Percentiles rank a stretch among this genome's conserved stretches.
Conservation (phyloP, 2,329 filamentous ascomycete genomes). For the Aspergillus sp. region DNA sequence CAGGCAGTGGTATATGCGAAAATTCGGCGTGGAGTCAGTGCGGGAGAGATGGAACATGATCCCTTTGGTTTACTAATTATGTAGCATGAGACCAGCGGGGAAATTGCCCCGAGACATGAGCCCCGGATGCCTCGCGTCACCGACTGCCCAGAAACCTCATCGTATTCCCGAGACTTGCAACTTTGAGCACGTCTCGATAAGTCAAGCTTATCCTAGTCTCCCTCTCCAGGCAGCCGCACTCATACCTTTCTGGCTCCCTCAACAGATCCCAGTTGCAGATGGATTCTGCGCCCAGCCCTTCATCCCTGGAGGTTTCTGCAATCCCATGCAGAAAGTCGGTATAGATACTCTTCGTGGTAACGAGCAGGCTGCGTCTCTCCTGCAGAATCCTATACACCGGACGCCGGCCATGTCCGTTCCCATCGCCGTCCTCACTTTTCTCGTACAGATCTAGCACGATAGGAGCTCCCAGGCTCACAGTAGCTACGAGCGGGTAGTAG, state of each 20-base stretch:
- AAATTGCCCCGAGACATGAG: not conserved
- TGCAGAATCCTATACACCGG: conserved; percentile 68
- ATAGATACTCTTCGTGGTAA: conserved; percentile 59
- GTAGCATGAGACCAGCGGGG: conserved; percentile 4
- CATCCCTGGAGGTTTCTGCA: conserved; percentile 59
- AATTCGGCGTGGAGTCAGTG: conserved; percentile 69
- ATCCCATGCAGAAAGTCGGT: conserved; percentile 63
- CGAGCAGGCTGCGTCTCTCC: conserved; percentile 72
- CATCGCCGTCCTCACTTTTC: conserved; percentile 48
- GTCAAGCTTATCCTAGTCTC: conserved; percentile 61
- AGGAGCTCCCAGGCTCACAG: conserved; percentile 77
- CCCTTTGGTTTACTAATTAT: conserved; percentile 50
- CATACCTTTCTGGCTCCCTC: conserved; percentile 41
- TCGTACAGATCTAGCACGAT: conserved; percentile 76
- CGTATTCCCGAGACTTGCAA: conserved; percentile 71
- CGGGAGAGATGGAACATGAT: conserved; percentile 72
- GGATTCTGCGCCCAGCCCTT: conserved; percentile 56
- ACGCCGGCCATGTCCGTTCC: conserved; percentile 14
- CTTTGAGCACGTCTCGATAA: conserved; percentile 81
- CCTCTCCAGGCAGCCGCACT: conserved; percentile 49
- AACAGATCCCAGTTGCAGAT: conserved; percentile 62
- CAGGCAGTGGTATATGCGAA: conserved; percentile 73
- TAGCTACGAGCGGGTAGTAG: conserved; percentile 86
- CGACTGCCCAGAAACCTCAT: conserved; percentile 54
- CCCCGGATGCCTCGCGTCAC: conserved; percentile 15